Evolutionary conservation across 2,329 filamentous ascomycete species (phyloP), one percentile per base, ranked within the genome.

Genomic region (Celoporthe dispersa): DNA sequence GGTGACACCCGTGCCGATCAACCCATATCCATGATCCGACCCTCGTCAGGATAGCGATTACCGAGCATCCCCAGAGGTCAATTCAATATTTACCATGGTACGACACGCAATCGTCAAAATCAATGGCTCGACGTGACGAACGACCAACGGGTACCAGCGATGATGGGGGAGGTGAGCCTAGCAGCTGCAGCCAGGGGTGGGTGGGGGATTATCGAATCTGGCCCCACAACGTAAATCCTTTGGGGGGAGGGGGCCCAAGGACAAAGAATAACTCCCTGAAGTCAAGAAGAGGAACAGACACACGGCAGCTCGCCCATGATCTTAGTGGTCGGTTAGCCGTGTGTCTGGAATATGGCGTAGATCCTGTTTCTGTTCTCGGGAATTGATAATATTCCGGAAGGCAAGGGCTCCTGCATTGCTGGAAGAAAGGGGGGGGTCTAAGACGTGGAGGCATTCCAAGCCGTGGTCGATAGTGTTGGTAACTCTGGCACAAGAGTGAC

Each of bases 331-430:
- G 16, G 14, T 64, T 8, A 51, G 62, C 60, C 60, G 37, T 63
- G 59, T 61, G 19, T 37, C 35, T 41, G 39, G 39, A 41, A 63
- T 63, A 44, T 44, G 12, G n/a, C 35, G 59, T 16, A 33, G n/a
- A 22, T 14, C 33, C 64, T 55, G 64, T 19, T 57, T 35, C 64
- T 41, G 55, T 44, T n/a, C 12, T 67, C 65, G 65, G 65, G 48
- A 35, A 53, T 31, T 37, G 28, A 22, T 33, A 19, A 61, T 67
- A 2, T 28, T 33, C 65, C 55, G 53, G 31, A 19, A 44, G 33
- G 33, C 33, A 39, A 57, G 8, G 22, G 19, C 57, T n/a, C 37
- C 7, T 16, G 25, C 25, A 63, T n/a, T 39, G 60, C 60, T 5
- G 22, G n/a, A 19, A 19, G 28, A 57, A 37, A 3, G 53, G n/a